These are phyloP conservation scores for Myriosclerotinia curreyana DNA, from an alignment of 2,329 filamentous ascomycete genomes.

Conservation along the genomic window DNA sequence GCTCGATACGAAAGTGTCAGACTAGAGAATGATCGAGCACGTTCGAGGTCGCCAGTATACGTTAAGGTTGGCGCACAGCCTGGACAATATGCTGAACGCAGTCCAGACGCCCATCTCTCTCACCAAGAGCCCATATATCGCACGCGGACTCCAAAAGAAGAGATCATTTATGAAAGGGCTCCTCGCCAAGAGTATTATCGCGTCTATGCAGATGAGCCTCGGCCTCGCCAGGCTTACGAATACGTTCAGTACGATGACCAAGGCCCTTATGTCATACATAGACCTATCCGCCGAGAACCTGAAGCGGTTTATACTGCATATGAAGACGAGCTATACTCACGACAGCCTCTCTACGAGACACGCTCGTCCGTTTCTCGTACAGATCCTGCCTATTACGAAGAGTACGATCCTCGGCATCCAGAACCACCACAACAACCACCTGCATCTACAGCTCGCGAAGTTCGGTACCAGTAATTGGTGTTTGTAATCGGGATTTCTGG, in stretches of 20 bases:
- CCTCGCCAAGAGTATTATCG: conserved; percentile 40
- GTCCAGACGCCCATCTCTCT: conserved; percentile 32
- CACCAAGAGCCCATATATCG: conserved; percentile 38
- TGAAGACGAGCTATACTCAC: conserved; percentile 33
- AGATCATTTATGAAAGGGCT: conserved; percentile 37
- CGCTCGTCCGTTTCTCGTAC: conserved; percentile 27
- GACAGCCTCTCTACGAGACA: conserved; percentile 35
- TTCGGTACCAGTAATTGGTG: conserved; percentile 32
- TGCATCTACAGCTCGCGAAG: conserved; percentile 28
- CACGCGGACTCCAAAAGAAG: conserved; percentile 35
- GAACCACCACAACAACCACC: conserved; percentile 36
- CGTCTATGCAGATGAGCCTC: conserved; percentile 38
- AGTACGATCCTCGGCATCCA: conserved; percentile 47
- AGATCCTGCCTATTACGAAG: conserved; percentile 40
- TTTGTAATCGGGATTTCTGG: background rate
- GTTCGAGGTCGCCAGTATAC: conserved; percentile 41
- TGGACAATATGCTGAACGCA: conserved; percentile 39
- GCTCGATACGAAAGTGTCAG: conserved; percentile 40
- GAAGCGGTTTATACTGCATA: conserved; percentile 38
- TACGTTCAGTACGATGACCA: conserved; percentile 47
- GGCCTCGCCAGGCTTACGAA: conserved; percentile 42
- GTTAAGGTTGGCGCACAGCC: conserved; percentile 34
- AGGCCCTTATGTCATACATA: conserved; percentile 48
- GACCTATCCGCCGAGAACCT: conserved; percentile 42
- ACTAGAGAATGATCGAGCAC: conserved; percentile 38